A percentile compares a stretch with the other conserved stretches of the same genome.
These are phyloP conservation scores for Peniophora sp. DNA, from an alignment of 1,284 basidiomycete species.

Conservation along the genomic window DNA sequence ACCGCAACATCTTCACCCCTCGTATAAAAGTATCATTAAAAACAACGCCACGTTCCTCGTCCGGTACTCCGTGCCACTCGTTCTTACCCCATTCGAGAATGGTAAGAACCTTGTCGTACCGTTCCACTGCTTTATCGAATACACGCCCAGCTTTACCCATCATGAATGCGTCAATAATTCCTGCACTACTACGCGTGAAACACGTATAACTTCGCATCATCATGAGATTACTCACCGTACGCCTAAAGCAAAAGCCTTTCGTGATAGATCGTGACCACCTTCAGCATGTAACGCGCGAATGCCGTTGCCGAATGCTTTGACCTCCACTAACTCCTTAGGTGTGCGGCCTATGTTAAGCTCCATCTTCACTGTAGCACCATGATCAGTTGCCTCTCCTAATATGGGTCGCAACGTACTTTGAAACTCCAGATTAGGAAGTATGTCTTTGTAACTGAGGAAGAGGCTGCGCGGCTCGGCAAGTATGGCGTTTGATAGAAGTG, in stretches of 20 bases:
- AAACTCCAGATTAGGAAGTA: neutral
- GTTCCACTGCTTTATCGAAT: neutral
- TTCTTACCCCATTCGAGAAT: slow-evolving; percentile 7
- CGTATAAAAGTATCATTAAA: slow-evolving; percentile 4
- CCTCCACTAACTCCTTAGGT: neutral
- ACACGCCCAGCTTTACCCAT: neutral
- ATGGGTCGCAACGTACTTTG: neutral
- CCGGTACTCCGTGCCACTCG: slow-evolving; percentile 6
- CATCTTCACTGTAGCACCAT: neutral
- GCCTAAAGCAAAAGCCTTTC: neutral
- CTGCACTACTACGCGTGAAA: neutral
- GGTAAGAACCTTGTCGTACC: neutral
- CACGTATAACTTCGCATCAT: neutral
- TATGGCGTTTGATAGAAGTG: neutral
- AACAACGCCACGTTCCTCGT: slow-evolving; percentile 6
- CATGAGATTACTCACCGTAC: neutral
- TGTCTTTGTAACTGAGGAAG: neutral
- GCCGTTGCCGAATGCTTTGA: neutral
- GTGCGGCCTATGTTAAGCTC: neutral
- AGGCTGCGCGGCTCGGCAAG: neutral
- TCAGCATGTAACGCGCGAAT: neutral
- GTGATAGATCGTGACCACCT: neutral
- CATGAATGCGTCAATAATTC: neutral
- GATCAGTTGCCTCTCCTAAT: neutral
- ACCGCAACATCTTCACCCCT: slow-evolving; percentile 2